Base-by-base conservation (phyloP, 2,329 filamentous ascomycete genomes). In the Sclerotinia borealis region DNA sequence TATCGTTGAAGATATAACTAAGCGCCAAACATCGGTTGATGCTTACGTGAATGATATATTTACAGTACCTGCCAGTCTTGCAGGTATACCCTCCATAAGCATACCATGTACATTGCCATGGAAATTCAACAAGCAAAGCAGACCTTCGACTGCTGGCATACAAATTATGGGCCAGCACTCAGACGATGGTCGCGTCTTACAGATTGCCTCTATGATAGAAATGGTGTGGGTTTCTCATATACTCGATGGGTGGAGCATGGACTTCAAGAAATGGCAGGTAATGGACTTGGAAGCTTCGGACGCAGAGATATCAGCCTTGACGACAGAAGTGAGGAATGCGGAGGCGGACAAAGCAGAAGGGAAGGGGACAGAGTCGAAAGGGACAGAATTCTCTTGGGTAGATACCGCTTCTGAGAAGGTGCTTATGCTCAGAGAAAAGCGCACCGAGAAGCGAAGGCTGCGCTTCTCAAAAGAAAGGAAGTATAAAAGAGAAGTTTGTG, bases 1-100 rank as follows among this genome's bases (percentile, higher is more conserved):
- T 0, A 79, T 76, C 8, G 73, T 95, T 8, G 78, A 81, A 4
- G 81, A 87, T 7, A 73, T 95, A 39, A 70, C 78, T 65, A 71
- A 75, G 11, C 34, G 25, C 11, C 80, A 85, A 74, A 80, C 77
- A 51, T 79, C 82, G 11, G 64, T 96, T n/a, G 86, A 93, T 70
- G 84, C 84, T 1, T 98, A 97, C 73, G 90, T 90, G 80, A 96
- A 95, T 72, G 95, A 99, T 77, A 89, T 98, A 1, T 93, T 98
- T 71, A 98, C 95, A 0, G 93, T 99, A 1, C 95, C 95, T 1
- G 92, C 93, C 2, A 97, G 92, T 77, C 79, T 99, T 68, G 95
- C 93, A 0, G 95, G 95, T 0, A 78, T 99, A 62, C 95, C 95
- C 3, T 91, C 93, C 13, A 84, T 97, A 58, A 97, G 90, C 69